Percentiles rank a stretch among this genome's conserved stretches.
Evolutionary conservation across 2,329 filamentous ascomycete genomes (phyloP).

Genomic region (Fusarium concolor): DNA sequence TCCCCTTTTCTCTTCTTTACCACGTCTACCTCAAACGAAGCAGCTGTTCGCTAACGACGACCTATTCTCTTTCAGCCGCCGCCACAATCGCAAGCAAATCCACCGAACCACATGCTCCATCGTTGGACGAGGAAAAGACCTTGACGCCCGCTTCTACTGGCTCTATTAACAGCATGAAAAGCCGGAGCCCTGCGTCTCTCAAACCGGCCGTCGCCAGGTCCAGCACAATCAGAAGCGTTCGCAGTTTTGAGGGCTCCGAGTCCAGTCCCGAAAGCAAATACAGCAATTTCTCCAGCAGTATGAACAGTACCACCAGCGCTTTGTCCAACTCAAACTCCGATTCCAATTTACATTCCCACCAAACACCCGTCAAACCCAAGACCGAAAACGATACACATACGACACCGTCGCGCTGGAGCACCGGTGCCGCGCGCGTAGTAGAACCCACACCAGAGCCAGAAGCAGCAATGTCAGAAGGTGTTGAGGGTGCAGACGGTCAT

Average conservation of each 20-base stretch:
- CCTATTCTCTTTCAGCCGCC: conserved; percentile 33
- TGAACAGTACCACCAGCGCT: conserved; percentile 65
- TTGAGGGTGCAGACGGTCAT: conserved; percentile 52
- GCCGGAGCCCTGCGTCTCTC: conserved; percentile 46
- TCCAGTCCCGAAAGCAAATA: conserved; percentile 60
- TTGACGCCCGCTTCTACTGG: conserved; percentile 55
- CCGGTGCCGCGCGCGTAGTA: conserved; percentile 48
- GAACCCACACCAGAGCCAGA: conserved; percentile 48
- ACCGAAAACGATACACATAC: conserved; percentile 50
- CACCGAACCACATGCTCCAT: conserved; percentile 48
- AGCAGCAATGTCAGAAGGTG: conserved; percentile 47
- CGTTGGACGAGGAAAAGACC: conserved; percentile 45
- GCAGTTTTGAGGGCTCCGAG: conserved; percentile 64
- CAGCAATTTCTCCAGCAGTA: conserved; percentile 67
- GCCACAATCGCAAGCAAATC: conserved; percentile 34
- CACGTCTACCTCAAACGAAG: neutral
- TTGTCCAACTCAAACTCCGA: conserved; percentile 56
- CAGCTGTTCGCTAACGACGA: conserved; percentile 34
- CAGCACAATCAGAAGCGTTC: conserved; percentile 67
- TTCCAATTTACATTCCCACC: conserved; percentile 50
- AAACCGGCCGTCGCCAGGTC: conserved; percentile 51
- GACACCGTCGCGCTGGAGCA: conserved; percentile 50
- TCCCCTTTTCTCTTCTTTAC: conserved; percentile 8
- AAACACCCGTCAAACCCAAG: conserved; percentile 50
- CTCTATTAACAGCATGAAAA: conserved; percentile 56